A percentile compares a stretch with the other conserved stretches of the same genome.
Conservation (phyloP, 192 early-diverging fungal species). For the Tieghemiomyces parasiticus region DNA sequence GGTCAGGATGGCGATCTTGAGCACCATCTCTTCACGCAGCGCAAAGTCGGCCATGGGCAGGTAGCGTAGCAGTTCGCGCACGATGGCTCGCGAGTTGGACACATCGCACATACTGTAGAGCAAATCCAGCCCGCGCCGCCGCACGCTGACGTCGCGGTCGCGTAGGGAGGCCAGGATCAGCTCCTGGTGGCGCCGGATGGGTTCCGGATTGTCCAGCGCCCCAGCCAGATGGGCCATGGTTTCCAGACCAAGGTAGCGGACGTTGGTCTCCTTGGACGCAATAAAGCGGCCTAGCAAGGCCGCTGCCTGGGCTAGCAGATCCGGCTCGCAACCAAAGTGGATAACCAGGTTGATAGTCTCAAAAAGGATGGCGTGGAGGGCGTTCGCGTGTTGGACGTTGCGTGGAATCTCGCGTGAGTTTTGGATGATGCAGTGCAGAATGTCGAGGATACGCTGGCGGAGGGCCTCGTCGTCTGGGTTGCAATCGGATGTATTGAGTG, state of each 20-base stretch:
- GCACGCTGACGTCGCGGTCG: conserved; percentile 96
- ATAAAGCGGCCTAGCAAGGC: conserved; percentile 79
- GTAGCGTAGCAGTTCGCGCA: conserved; percentile 83
- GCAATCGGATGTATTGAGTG: no score
- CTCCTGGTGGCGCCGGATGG: conserved; percentile 68
- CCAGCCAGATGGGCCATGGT: conserved; percentile 91
- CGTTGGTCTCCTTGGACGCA: conserved; percentile 90
- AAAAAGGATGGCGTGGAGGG: conserved; percentile 92
- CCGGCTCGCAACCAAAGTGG: conserved; percentile 79
- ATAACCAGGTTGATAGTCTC: conserved; percentile 95
- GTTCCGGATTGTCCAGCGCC: conserved; percentile 64
- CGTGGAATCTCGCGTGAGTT: conserved; percentile 79
- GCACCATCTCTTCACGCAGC: conserved; percentile 92
- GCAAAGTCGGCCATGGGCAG: conserved; percentile 72
- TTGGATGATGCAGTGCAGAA: conserved; percentile 70
- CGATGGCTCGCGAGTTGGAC: conserved; percentile 69
- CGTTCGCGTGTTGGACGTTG: conserved; percentile 96
- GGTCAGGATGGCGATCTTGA: conserved; percentile 96
- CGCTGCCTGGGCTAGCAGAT: conserved; percentile 69
- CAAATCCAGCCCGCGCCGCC: conserved; percentile 86
- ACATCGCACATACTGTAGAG: conserved; percentile 96
- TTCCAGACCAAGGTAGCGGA: conserved; percentile 93
- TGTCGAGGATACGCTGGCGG: conserved; percentile 44
- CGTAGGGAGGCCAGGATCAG: conserved; percentile 82
- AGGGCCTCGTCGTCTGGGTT: conserved; percentile 40